Evolutionary conservation across 2,329 filamentous ascomycete genomes (phyloP).

Genomic region (Ceratocystis variospora): DNA sequence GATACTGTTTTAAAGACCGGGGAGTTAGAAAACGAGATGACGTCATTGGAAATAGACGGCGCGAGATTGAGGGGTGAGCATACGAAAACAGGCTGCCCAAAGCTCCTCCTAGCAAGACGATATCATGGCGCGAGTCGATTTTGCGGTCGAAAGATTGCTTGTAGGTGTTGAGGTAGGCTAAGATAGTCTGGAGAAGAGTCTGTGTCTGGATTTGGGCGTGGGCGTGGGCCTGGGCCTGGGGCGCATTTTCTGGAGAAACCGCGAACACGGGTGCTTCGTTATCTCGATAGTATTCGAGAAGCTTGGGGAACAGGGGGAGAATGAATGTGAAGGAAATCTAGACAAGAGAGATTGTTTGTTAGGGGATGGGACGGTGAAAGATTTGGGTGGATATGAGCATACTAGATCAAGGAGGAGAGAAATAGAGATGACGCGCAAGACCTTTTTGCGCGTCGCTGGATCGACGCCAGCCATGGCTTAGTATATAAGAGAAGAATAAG

Average conservation of each 20-base stretch:
- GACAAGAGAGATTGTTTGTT: slow-evolving; percentile 1
- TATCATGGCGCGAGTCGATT: slow-evolving; percentile 93
- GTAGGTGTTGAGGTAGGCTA: slow-evolving; percentile 80
- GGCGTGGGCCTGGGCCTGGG: slow-evolving; percentile 23
- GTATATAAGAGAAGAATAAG: no score
- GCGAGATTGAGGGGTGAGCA: slow-evolving; percentile 19
- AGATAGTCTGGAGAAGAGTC: slow-evolving; percentile 64
- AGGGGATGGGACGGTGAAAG: background rate
- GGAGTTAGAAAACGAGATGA: slow-evolving; percentile 3
- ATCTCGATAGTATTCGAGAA: slow-evolving; percentile 91
- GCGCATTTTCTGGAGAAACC: slow-evolving; percentile 29
- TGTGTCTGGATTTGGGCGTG: slow-evolving; percentile 18
- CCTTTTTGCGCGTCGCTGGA: slow-evolving; percentile 54
- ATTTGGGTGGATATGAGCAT: slow-evolving; percentile 24
- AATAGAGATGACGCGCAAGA: slow-evolving; percentile 75
- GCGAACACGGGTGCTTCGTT: slow-evolving; percentile 48
- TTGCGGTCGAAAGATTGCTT: slow-evolving; percentile 84
- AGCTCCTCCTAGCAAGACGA: slow-evolving; percentile 85
- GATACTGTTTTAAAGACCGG: slow-evolving; percentile 38
- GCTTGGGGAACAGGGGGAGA: slow-evolving; percentile 84
- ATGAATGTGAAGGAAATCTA: slow-evolving; percentile 98
- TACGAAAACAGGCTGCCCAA: slow-evolving; percentile 79
- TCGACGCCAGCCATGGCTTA: slow-evolving; percentile 34
- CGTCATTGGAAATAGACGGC: background rate
- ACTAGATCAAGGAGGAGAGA: slow-evolving; percentile 85